Evolutionary conservation across 805 yeast genomes (phyloP).

Genomic region (Nakazawaea wyomingensis): DNA sequence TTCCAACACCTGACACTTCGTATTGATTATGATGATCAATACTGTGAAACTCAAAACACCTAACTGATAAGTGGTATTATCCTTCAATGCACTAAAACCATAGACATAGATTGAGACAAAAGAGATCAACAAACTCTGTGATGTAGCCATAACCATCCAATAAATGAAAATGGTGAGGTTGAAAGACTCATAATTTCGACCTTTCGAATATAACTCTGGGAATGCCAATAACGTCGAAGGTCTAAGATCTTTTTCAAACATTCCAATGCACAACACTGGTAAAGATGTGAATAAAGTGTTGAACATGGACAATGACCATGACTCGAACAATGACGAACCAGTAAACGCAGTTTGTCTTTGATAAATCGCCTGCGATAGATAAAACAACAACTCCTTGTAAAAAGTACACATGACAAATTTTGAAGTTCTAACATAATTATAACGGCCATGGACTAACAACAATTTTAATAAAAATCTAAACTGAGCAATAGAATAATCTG

Average conservation of each 20-base stretch:
- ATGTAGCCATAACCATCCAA: conserved; percentile 77
- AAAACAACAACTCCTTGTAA: conserved; percentile 88
- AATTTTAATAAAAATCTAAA: conserved; percentile 80
- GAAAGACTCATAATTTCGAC: conserved; percentile 71
- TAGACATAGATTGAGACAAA: conserved; percentile 63
- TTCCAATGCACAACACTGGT: conserved; percentile 90
- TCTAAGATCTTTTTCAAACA: conserved; percentile 85
- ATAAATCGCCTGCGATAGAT: conserved; percentile 80
- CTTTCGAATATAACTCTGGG: conserved; percentile 82
- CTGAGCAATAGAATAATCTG: conserved; percentile 94
- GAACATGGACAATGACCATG: conserved; percentile 96
- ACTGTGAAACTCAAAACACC: conserved; percentile 76
- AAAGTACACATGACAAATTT: conserved; percentile 91
- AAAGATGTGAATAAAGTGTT: conserved; percentile 92
- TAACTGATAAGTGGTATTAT: conserved; percentile 75
- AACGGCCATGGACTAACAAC: conserved; percentile 89
- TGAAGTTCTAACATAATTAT: conserved; percentile 87
- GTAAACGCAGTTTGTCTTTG: conserved; percentile 86
- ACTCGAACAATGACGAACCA: conserved; percentile 89
- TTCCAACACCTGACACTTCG: conserved; percentile 76
- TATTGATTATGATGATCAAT: conserved; percentile 65
- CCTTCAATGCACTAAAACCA: conserved; percentile 64
- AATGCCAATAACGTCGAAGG: conserved; percentile 87
- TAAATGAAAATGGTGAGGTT: conserved; percentile 60
- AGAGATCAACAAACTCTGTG: conserved; percentile 65